These are phyloP conservation scores for Suillus fuscotomentosus DNA, from an alignment of 768 basidiomycete species.

Conservation along the genomic window DNA sequence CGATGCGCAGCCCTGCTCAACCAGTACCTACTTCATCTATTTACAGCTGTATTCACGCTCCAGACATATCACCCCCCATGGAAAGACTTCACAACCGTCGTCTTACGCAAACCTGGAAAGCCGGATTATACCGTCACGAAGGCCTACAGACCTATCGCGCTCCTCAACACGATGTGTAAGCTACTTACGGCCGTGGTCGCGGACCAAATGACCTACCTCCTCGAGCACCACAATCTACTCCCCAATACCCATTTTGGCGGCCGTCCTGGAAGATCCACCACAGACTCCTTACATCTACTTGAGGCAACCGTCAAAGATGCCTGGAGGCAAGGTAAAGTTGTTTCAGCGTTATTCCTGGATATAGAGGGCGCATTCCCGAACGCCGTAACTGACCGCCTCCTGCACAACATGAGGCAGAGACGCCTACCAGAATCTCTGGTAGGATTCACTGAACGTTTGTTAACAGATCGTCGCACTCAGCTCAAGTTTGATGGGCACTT, in stretches of 20 bases:
- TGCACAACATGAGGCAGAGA: slow-evolving; percentile 26
- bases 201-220: slow-evolving; percentile 22
- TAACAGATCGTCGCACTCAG: not conserved
- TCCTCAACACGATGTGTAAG: slow-evolving; percentile 36
- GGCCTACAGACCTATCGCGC: slow-evolving; percentile 34
- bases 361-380: slow-evolving; percentile 37
- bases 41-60: slow-evolving; percentile 15
- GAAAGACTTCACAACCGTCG: slow-evolving; percentile 28
- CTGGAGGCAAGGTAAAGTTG: slow-evolving; percentile 35
- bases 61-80: slow-evolving; percentile 12
- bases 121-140: slow-evolving; percentile 33
- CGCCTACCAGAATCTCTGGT: not conserved
- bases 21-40: slow-evolving; percentile 4
- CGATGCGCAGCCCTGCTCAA: slow-evolving; percentile 12
- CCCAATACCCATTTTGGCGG: slow-evolving; percentile 33
- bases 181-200: slow-evolving; percentile 28
- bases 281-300: slow-evolving; percentile 33
- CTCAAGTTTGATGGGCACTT: too few species aligned
- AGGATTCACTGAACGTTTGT: not conserved
- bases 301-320: slow-evolving; percentile 34
- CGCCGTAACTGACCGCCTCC: slow-evolving; percentile 26
- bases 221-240: slow-evolving; percentile 32
- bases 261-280: slow-evolving; percentile 20
- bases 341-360: slow-evolving; percentile 19
- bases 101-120: slow-evolving; percentile 35